phyloP scores from a whole-genome alignment of 2,329 filamentous ascomycete species.

The Monosporascus sp. region DNA sequence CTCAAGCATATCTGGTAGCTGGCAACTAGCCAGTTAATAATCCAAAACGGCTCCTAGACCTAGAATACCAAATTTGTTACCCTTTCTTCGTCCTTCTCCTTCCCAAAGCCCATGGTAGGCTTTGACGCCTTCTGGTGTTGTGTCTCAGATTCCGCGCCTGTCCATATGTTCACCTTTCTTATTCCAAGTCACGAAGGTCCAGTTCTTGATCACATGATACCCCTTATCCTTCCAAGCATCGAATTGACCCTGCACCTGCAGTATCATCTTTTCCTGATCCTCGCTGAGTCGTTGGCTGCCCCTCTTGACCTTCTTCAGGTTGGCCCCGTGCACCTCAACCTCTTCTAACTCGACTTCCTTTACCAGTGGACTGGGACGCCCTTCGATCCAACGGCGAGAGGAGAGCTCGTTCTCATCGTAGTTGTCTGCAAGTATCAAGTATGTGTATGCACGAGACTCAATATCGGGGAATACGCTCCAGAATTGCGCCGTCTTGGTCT shows the following conservation, averaged over 20 bases:
- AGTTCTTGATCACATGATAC: not conserved
- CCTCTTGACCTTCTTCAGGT: too few relatives aligned
- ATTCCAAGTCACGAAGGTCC: not conserved
- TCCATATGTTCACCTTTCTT: not conserved
- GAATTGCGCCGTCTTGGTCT: not conserved
- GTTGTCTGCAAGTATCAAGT: not conserved
- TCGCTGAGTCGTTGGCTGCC: too few relatives aligned
- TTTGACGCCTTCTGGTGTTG: too few relatives aligned
- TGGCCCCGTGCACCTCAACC: too few relatives aligned
- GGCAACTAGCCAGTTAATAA: not conserved
- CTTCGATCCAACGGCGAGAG: not conserved
- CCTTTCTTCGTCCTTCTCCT: too few relatives aligned
- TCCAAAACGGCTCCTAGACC: not conserved
- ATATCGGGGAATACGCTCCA: not conserved
- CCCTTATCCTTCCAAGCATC: not conserved
- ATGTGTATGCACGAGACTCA: not conserved
- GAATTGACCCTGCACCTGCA: not conserved
- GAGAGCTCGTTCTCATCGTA: not conserved
- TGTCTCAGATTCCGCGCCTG: too few relatives aligned
- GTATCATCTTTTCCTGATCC: not conserved
- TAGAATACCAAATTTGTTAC: too few relatives aligned
- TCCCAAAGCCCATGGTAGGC: too few relatives aligned
- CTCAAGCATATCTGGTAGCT: not conserved
- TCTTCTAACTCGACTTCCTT: not conserved
- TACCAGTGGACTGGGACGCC: not conserved